Evolutionary conservation across 129 eudicot genomes (phyloP).

Genomic region (Flaveria sonorensis): DNA sequence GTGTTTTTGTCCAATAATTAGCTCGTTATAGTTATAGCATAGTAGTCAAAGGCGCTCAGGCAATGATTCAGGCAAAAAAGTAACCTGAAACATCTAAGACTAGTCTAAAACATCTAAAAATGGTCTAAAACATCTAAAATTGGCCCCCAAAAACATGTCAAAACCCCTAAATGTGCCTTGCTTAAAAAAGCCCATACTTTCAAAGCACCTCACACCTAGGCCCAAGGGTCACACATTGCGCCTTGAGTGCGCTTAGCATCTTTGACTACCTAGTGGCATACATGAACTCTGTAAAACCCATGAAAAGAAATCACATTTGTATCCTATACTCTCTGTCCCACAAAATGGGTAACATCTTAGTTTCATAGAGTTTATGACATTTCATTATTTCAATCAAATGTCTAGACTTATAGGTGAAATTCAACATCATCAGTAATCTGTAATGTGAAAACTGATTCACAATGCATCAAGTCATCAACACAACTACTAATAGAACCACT

Average conservation of each 20-base stretch:
- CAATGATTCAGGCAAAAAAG: no score
- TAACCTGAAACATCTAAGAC: no score
- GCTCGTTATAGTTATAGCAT: neutral
- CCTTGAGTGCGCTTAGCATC: no score
- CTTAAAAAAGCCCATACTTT: no score
- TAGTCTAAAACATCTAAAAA: no score
- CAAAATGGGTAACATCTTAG: neutral
- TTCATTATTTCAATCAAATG: neutral
- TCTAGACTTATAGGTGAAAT: neutral
- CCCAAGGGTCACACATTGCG: no score
- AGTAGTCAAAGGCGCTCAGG: no score
- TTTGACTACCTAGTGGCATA: no score
- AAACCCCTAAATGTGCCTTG: no score
- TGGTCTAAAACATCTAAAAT: no score
- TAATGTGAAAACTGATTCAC: neutral
- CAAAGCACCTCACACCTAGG: no score
- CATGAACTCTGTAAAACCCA: neutral
- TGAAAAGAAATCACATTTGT: neutral
- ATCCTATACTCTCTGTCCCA: neutral
- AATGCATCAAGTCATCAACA: neutral
- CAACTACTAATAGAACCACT: neutral
- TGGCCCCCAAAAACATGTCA: no score
- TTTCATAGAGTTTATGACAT: neutral
- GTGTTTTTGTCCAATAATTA: neutral
- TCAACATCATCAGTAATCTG: neutral